Evolutionary conservation across 2,329 filamentous ascomycete species (phyloP).

Genomic region (Claviceps pazoutovae): DNA sequence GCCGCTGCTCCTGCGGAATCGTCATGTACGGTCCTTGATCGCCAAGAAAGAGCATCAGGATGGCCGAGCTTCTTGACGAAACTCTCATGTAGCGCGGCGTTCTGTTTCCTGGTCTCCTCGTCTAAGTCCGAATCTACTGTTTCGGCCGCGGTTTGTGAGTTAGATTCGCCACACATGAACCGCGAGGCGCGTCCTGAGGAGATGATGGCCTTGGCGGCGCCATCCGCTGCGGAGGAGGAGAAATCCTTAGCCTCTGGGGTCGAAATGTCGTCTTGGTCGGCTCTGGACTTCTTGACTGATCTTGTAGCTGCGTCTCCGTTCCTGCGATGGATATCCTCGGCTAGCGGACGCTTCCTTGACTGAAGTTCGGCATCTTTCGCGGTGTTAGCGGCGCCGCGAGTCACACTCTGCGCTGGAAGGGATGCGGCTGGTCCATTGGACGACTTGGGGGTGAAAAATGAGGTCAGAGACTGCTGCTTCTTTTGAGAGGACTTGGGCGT

Average conservation of each 20-base stretch:
- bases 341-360: conserved; percentile 37
- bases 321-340: conserved; percentile 30
- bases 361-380: conserved; percentile 15
- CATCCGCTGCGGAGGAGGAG: conserved; percentile 11
- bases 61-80: conserved; percentile 87
- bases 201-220: not conserved
- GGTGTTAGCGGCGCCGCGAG: conserved; percentile 12
- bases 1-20: conserved; percentile 40
- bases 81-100: conserved; percentile 61
- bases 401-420: conserved; percentile 19
- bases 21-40: conserved; percentile 43
- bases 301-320: conserved; percentile 26
- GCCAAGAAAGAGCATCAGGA: conserved; percentile 63
- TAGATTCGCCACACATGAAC: conserved; percentile 35
- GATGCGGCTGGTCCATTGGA: conserved; percentile 30
- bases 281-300: conserved; percentile 27
- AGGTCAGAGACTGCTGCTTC: conserved; percentile 73
- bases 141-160: conserved; percentile 24
- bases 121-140: conserved; percentile 30
- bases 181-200: conserved; percentile 31
- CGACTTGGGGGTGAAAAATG: conserved; percentile 61
- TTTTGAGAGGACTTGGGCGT: conserved; percentile 28
- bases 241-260: conserved; percentile 18
- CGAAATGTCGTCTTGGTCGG: conserved; percentile 23
- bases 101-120: conserved; percentile 40